Conservation (phyloP, 2,329 filamentous ascomycete species). For the Sclerotinia glacialis region DNA sequence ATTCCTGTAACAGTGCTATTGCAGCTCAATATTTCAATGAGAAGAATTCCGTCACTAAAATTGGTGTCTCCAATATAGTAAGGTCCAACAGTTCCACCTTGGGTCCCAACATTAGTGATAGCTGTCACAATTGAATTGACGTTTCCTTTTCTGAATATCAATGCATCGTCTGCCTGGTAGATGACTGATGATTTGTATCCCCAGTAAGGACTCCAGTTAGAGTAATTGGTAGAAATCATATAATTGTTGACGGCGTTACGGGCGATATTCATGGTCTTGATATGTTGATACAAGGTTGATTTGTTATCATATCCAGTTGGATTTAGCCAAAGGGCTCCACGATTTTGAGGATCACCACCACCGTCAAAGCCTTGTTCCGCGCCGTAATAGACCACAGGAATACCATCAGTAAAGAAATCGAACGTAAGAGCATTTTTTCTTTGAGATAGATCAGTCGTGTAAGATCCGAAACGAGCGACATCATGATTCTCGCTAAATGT, state of each 20-base stretch:
- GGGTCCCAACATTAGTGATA: constrained; percentile 24
- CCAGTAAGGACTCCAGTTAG: constrained; percentile 27
- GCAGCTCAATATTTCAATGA: constrained; percentile 26
- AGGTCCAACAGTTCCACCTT: constrained; percentile 21
- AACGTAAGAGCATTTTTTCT: constrained; percentile 50
- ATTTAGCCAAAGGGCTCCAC: constrained; percentile 46
- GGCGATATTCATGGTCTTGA: constrained; percentile 45
- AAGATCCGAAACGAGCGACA: constrained; percentile 41
- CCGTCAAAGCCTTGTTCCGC: constrained; percentile 50
- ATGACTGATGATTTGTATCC: constrained; percentile 25
- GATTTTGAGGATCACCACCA: constrained; percentile 41
- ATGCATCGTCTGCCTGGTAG: constrained; percentile 18
- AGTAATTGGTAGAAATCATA: constrained; percentile 21
- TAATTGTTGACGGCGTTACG: constrained; percentile 38
- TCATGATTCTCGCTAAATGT: constrained; percentile 48
- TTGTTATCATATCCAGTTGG: constrained; percentile 41
- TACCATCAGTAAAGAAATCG: constrained; percentile 49
- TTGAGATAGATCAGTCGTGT: constrained; percentile 25
- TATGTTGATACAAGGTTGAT: constrained; percentile 41
- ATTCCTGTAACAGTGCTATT: not conserved
- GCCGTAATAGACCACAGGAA: constrained; percentile 52
- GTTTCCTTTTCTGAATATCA: constrained; percentile 28
- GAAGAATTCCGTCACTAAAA: constrained; percentile 17
- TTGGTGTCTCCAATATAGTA: constrained; percentile 25
- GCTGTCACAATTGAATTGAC: constrained; percentile 22